Conservation (phyloP, 805 yeast species). For the Zygoascus bituminiphila region DNA sequence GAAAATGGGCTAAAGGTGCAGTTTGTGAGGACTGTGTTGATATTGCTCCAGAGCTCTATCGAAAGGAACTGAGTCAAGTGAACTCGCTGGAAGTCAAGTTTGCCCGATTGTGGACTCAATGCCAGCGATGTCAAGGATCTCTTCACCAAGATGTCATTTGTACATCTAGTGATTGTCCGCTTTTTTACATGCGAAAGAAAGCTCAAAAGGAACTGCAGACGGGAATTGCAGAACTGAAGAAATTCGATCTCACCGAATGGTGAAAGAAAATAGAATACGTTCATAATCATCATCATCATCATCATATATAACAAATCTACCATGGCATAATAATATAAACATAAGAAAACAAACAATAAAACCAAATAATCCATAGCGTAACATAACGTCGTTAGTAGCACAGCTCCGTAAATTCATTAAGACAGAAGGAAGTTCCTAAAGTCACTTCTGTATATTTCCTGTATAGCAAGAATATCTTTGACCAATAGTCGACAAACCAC, state of each 20-base stretch:
- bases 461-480: slow-evolving; percentile 7
- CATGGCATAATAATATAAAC: not conserved
- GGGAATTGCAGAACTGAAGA: slow-evolving; percentile 49
- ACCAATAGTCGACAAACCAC: slow-evolving; percentile 13
- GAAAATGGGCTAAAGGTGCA: slow-evolving; percentile 51
- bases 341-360: not conserved
- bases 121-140: slow-evolving; percentile 96
- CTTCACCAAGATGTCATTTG: slow-evolving; percentile 93
- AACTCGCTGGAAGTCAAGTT: slow-evolving; percentile 74
- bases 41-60: slow-evolving; percentile 68
- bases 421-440: not conserved
- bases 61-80: slow-evolving; percentile 72
- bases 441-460: not conserved
- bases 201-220: slow-evolving; percentile 63
- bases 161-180: slow-evolving; percentile 93
- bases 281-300: not conserved
- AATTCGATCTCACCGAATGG: slow-evolving; percentile 48
- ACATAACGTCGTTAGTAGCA: not conserved
- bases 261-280: slow-evolving; percentile 6
- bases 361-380: not conserved
- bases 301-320: not conserved
- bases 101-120: slow-evolving; percentile 92
- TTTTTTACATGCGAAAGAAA: slow-evolving; percentile 91
- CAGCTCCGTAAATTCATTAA: not conserved
- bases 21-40: slow-evolving; percentile 71